Conservation (phyloP, 208 protist species). For the Angomonas deanei region DNA sequence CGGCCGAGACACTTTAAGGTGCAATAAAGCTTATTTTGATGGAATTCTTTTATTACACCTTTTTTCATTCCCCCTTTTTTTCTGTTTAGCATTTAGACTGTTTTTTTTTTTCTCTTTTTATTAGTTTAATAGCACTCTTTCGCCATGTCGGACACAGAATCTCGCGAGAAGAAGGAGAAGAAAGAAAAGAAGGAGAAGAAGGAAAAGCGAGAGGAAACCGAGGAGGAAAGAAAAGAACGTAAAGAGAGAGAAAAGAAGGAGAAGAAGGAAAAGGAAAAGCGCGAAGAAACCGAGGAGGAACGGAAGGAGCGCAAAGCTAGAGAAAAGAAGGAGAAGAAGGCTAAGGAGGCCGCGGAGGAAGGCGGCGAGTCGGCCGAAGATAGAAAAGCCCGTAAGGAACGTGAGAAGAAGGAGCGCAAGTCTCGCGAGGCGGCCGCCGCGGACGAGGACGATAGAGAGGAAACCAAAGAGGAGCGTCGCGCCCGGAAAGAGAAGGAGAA, state of each 20-base stretch:
- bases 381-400: too few species aligned
- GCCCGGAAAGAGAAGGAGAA: background rate
- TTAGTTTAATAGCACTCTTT: background rate
- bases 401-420: background rate
- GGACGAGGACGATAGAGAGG: too few species aligned
- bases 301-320: background rate
- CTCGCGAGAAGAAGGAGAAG: background rate
- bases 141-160: background rate
- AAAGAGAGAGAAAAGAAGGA: conserved; percentile 8
- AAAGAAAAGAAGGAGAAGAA: conserved; percentile 11
- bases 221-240: conserved; percentile 7
- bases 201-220: conserved; percentile 11
- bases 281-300: background rate
- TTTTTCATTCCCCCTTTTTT: conserved; percentile 6
- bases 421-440: background rate
- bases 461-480: background rate
- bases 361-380: too few species aligned
- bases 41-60: conserved; percentile 6
- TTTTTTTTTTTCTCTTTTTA: conserved; percentile 10
- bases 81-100: background rate
- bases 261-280: background rate
- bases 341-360: background rate
- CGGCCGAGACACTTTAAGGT: too few species aligned
- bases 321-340: background rate
- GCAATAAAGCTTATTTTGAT: background rate